These are phyloP conservation scores for Hypoxylon sp. DNA, from an alignment of 2,329 filamentous ascomycete species.

Conservation along the genomic window DNA sequence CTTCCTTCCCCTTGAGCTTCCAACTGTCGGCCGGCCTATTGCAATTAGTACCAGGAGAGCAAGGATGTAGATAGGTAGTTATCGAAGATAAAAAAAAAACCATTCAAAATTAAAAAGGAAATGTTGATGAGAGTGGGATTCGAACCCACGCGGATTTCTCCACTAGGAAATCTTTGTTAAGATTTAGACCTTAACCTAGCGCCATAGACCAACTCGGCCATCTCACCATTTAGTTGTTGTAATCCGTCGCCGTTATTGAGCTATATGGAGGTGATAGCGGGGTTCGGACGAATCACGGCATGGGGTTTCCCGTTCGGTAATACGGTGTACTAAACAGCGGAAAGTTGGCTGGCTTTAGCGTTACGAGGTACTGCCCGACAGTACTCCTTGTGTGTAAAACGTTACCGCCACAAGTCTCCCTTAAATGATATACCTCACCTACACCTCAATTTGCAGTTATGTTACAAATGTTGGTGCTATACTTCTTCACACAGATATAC, in stretches of 20 bases:
- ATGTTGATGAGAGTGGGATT: conserved; percentile 8
- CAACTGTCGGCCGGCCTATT: too few species aligned
- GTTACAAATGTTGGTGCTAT: background rate
- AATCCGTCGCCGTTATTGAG: background rate
- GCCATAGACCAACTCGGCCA: conserved; percentile 6
- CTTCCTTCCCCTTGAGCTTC: too few species aligned
- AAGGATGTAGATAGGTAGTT: too few species aligned
- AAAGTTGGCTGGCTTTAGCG: too few species aligned
- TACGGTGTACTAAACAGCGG: too few species aligned
- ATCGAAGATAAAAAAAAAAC: too few species aligned
- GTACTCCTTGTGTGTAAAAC: too few species aligned
- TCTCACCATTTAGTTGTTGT: background rate
- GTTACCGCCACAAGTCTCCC: too few species aligned
- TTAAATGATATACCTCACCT: too few species aligned
- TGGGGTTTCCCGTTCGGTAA: background rate
- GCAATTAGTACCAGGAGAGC: too few species aligned
- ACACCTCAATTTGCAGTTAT: background rate
- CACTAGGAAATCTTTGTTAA: conserved; percentile 34
- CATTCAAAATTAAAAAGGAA: background rate
- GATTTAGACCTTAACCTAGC: background rate
- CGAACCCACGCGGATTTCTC: conserved; percentile 52
- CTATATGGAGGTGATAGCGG: background rate
- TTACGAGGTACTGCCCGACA: too few species aligned
- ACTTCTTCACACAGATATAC: too few species aligned
- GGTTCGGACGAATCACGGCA: background rate